Evolutionary conservation across 345 rosid genomes (phyloP), one percentile per base, ranked within the genome.

Genomic region (Carallia brachiata): DNA sequence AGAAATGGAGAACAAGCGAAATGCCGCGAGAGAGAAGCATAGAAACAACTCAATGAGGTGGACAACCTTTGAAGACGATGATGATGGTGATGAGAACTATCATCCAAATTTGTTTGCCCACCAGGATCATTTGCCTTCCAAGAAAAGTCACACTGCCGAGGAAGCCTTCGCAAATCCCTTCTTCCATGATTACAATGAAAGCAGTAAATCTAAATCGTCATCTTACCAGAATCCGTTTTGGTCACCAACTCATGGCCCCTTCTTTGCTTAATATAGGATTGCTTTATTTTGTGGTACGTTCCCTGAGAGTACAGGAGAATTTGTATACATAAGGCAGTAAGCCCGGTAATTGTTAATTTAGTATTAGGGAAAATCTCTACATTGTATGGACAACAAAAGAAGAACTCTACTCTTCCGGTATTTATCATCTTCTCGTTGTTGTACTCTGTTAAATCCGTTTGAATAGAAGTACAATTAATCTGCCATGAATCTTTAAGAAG

Each of bases 61-160:
- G 96, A 81, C 85, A 5, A 84, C 87, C 1, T 88, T 88, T 63
- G 92, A 84, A 27, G 89, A 88, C 9, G 88, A 88, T 13, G 84
- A 75, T 3, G 76, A n/a, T n/a, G n/a, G 77, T 58, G 60, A 77
- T 30, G 88, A 86, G 74, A 88, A 88, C 44, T 72, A 59, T 68
- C 92, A 81, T 70, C 90, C 89, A 6, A 87, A 85, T 70, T 81
- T 87, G 53, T 89, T 89, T 70, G 76, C 82, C 13, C 66, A 40
- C 56, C 50, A 70, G 0, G 52, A 68, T 27, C n/a, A 48, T 36
- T 36, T 65, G 10, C 36, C 31, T 13, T 36, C 65, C 5, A 58
- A 6, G 31, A 59, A 44, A 36, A 27, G 31, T 55, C 3, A 13
- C 27, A 55, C 18, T 8, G 30, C 30, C 10, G 5, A 55, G 32